phyloP scores from a whole-genome alignment of 192 early-diverging fungal genomes.

The Paraglomus brasilianum region DNA sequence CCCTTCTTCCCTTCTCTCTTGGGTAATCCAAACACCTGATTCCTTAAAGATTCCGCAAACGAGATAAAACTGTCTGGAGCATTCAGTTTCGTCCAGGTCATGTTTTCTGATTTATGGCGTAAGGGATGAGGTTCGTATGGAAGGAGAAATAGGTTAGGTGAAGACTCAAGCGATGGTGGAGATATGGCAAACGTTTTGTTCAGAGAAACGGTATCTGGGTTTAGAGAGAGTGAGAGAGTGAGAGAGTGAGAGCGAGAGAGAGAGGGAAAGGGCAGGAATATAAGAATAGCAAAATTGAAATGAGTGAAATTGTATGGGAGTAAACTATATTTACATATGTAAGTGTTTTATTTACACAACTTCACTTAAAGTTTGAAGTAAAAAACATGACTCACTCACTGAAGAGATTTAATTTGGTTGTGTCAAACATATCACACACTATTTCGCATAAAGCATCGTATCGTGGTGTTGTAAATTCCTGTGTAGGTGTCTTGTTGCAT shows the following conservation, averaged over 20 bases:
- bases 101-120: neutral
- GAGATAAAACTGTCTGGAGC: conserved; percentile 26
- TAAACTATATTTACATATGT: no score
- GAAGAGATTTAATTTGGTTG: conserved; percentile 37
- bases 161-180: neutral
- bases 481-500: conserved; percentile 33
- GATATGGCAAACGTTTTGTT: conserved; percentile 31
- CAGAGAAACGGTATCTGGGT: conserved; percentile 35
- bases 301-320: no score
- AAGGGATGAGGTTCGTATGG: conserved; percentile 18
- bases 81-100: conserved; percentile 23
- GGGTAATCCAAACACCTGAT: conserved; percentile 42
- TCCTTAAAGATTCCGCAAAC: conserved; percentile 32
- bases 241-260: no score
- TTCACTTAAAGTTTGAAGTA: no score
- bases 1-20: conserved; percentile 39
- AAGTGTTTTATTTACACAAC: no score
- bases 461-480: conserved; percentile 34
- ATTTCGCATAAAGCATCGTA: conserved; percentile 22
- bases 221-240: no score
- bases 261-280: no score
- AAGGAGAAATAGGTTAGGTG: conserved; percentile 40
- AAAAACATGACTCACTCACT: conserved; percentile 18
- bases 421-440: conserved; percentile 29
- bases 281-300: no score